These are phyloP conservation scores for Rhododendron simsii DNA, from an alignment of 148 eudicot genomes.

Conservation along the genomic window DNA sequence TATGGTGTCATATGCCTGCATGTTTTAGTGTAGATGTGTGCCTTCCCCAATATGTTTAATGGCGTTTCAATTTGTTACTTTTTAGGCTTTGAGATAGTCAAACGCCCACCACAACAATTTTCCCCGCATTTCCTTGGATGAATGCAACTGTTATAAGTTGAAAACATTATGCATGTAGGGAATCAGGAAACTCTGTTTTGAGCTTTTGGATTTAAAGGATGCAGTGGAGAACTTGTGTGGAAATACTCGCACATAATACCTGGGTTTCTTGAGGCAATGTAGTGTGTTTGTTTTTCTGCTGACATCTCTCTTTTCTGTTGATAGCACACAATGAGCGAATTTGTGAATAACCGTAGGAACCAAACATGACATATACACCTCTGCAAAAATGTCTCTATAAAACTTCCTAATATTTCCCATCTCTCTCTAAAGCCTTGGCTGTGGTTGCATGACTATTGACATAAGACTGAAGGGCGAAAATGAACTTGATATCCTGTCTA, in stretches of 20 bases:
- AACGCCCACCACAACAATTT: background rate
- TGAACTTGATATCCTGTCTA: background rate
- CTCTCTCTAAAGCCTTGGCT: background rate
- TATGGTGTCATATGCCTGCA: background rate
- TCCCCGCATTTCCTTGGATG: background rate
- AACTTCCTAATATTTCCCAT: background rate
- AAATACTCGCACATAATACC: slow-evolving; percentile 72
- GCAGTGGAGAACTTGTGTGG: slow-evolving; percentile 94
- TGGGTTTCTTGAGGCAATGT: slow-evolving; percentile 77
- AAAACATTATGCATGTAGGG: slow-evolving; percentile 46
- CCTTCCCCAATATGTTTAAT: background rate
- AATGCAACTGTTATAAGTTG: background rate
- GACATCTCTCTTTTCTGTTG: background rate
- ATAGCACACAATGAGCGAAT: background rate
- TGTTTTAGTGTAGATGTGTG: background rate
- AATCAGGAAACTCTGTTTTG: slow-evolving; percentile 85
- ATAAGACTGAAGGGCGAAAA: background rate
- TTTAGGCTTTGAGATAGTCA: background rate
- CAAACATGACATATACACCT: background rate
- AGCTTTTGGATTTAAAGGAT: slow-evolving; percentile 96
- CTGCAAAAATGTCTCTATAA: background rate
- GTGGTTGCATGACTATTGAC: background rate
- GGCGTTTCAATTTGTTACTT: background rate
- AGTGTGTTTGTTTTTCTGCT: background rate
- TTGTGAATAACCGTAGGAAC: background rate